These are phyloP conservation scores for Erythrophleum ivorense DNA, from an alignment of 331 rosid species.

Conservation along the genomic window DNA sequence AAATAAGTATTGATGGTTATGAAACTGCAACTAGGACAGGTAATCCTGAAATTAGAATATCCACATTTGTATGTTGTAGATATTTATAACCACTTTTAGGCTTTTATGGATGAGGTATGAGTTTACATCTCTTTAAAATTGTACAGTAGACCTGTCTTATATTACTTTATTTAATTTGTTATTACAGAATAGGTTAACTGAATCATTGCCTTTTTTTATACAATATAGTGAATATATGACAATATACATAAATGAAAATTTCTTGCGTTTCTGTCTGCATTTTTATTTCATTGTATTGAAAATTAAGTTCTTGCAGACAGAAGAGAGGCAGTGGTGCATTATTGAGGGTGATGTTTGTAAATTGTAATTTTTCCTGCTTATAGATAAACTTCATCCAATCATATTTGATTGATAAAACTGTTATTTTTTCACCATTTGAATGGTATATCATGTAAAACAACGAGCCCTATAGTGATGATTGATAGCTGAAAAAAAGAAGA, in stretches of 20 bases:
- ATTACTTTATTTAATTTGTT: neutral
- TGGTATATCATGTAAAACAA: neutral
- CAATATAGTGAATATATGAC: neutral
- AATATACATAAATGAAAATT: neutral
- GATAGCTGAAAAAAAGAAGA: neutral
- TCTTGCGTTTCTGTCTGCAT: neutral
- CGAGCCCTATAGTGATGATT: neutral
- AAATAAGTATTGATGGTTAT: conserved; percentile 74
- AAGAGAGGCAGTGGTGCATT: neutral
- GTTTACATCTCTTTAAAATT: neutral
- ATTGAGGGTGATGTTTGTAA: neutral
- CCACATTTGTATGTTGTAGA: neutral
- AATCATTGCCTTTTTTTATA: neutral
- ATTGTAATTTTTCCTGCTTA: neutral
- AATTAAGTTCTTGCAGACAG: neutral
- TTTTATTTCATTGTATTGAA: conserved; percentile 6
- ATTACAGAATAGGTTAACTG: neutral
- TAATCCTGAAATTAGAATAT: conserved; percentile 20
- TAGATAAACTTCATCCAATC: neutral
- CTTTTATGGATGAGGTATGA: neutral
- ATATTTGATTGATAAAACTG: no score
- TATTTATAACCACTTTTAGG: neutral
- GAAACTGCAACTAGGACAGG: conserved; percentile 63
- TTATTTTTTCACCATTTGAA: no score
- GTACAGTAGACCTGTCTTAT: neutral